Evolutionary conservation across 148 eudicot genomes (phyloP), one percentile per base, ranked within the genome.

Genomic region (Mesembryanthemum crystallinum): DNA sequence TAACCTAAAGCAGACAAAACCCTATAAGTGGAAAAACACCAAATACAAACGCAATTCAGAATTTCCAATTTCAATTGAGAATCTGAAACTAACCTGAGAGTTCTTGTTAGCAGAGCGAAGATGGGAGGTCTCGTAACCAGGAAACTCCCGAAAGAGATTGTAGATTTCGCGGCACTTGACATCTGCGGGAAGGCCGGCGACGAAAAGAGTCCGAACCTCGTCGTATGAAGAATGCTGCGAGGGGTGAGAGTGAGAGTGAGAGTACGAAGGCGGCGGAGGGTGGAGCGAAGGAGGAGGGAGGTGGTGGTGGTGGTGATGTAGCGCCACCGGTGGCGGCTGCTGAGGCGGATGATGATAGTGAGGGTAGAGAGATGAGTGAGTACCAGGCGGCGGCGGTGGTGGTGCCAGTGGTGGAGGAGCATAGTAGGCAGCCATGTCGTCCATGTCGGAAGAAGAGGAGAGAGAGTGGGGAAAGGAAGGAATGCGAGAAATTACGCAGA

Each of bases 101-200:
- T 73, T 59, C 13, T 71, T 73, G 29, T 78, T 60, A 49, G 82
- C 64, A 77, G 81, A 76, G 10, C 92, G 91, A 70, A 93, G 94
- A 80, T 91, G 88, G 69, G 94, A 87, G 37, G 98, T 88, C 37
- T 84, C 79, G 57, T 85, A 93, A 7, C 97, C 98, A 0, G 92
- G 94, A 58, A 91, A 93, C 4, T 91, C 94, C 1, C 91, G 92
- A 55, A 91, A 93, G 10, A 93, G 92, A 76, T 93, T 90, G 78
- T 88, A 89, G 33, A 93, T 86, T 79, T 93, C 98, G 29, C 98
- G 94, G 37, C 87, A 75, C 78, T 86, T 87, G 30, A 91, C 92
- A 63, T 93, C 90, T 24, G 85, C 89, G 1, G 98, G 98, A 14
- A 93, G 88, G 0, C 97, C 98, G 30, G 98, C 97, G 37, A 93